Conservation (phyloP, 208 protist genomes). For the Leishmania lainsoni region DNA sequence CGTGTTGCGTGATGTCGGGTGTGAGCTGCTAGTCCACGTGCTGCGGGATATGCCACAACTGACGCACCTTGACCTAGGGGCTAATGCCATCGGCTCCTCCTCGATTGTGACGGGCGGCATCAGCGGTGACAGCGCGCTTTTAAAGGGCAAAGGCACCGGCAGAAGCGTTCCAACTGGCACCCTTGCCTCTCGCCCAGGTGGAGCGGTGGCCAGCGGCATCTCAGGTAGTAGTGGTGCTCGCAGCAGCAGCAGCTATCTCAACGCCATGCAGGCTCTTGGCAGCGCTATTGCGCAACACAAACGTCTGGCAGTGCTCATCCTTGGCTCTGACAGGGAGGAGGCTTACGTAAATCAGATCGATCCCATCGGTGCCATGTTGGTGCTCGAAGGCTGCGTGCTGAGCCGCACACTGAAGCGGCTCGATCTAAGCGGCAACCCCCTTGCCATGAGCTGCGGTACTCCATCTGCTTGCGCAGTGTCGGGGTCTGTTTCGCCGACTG, state of each 20-base stretch:
- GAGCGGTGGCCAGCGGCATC: background rate
- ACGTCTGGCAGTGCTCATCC: slow-evolving; percentile 69
- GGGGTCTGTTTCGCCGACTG: background rate
- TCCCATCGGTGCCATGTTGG: slow-evolving; percentile 43
- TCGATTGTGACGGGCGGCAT: slow-evolving; percentile 5
- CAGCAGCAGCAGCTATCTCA: slow-evolving; percentile 27
- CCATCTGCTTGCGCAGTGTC: background rate
- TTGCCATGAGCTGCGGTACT: slow-evolving; percentile 26
- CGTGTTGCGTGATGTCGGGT: slow-evolving; percentile 83
- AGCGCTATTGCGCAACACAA: slow-evolving; percentile 69
- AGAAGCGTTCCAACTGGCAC: background rate
- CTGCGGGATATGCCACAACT: slow-evolving; percentile 73
- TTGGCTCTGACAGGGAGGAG: slow-evolving; percentile 64
- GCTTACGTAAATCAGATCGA: slow-evolving; percentile 82
- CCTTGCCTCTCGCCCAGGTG: background rate
- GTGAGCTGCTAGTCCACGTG: slow-evolving; percentile 73
- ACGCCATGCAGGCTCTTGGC: slow-evolving; percentile 66
- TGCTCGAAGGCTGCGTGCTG: slow-evolving; percentile 77
- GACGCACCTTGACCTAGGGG: slow-evolving; percentile 79
- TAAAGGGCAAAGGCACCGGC: background rate
- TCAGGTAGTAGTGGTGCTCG: background rate
- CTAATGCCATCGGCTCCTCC: slow-evolving; percentile 70
- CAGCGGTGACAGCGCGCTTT: background rate
- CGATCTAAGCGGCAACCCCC: slow-evolving; percentile 72
- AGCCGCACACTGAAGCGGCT: slow-evolving; percentile 72